Base-by-base conservation (phyloP, 2,329 filamentous ascomycete genomes). In the Colletotrichum sp. region DNA sequence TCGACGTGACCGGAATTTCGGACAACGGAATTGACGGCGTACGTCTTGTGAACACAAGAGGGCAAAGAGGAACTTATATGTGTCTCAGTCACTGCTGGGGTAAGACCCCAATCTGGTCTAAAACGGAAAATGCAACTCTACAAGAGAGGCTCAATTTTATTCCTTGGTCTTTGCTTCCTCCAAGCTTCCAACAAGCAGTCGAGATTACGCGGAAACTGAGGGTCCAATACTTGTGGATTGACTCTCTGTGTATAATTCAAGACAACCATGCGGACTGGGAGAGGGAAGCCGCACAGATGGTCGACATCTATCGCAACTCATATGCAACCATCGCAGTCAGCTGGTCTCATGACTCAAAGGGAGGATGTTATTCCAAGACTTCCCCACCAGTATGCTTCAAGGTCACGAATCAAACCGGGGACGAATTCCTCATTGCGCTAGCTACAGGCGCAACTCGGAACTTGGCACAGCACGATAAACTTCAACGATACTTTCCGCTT, bases 11-110 rank as follows among this genome's bases (percentile, higher is more conserved):
- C 5, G n/a, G 55, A 1, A 18, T 43, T 4, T 18, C 4, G 7
- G 9, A n/a, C 3, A 8, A 43, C 3, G 10, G 34, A 4, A 38
- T 2, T 0, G n/a, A 32, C 18, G 68, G 68, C 15, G 30, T 71
- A 5, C 68, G 60, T 0, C 68, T 71, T 9, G 60, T 38, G 13
- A 5, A 30, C 8, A 71, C 68, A 15, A n/a, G 28, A 3, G 68
- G 58, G 8, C 26, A 72, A 16, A 34, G 6, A 1, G 70, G 61
- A 2, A 67, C 64, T 6, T 72, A 72, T 18, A 52, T 67, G 5
- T 72, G 70, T 9, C 63, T 72, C 5, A 71, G 68, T n/a, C 68
- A 71, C 18, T 71, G 68, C 38, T 71, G 68, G 68, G 68, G 68
- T 2, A 55, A 55, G 21, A 30, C 55, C n/a, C 8, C 18, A 12